These are phyloP conservation scores for Sclerotinia nivalis DNA, from an alignment of 2,329 filamentous ascomycete species.

Conservation along the genomic window DNA sequence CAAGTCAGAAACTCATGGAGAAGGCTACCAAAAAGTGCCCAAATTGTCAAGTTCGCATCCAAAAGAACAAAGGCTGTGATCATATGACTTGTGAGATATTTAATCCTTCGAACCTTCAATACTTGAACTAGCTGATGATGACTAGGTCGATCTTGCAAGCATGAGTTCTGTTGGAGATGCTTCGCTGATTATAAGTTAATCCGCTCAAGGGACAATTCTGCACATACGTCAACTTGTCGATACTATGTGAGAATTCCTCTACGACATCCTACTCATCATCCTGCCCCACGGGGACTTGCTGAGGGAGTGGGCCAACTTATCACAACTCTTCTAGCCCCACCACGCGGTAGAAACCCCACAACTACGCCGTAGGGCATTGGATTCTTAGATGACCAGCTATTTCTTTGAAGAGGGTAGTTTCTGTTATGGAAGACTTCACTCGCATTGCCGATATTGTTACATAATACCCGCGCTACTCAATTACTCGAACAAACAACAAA, in stretches of 20 bases:
- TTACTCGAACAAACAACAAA: no score
- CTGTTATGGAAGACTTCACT: no score
- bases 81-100: conserved; percentile 31
- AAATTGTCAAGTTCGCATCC: conserved; percentile 21
- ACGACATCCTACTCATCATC: not conserved
- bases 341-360: no score
- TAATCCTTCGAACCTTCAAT: not conserved
- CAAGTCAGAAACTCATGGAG: conserved; percentile 12
- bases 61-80: conserved; percentile 29
- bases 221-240: not conserved
- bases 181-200: not conserved
- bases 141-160: not conserved
- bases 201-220: not conserved
- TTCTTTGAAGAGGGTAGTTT: no score
- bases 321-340: no score
- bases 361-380: no score
- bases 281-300: no score
- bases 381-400: no score
- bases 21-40: conserved; percentile 24
- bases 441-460: no score
- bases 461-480: no score
- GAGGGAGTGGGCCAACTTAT: no score
- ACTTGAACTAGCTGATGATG: not conserved
- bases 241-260: not conserved
- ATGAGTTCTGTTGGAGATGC: not conserved